Conservation (phyloP, 805 yeast genomes). For the Spathaspora arborariae region DNA sequence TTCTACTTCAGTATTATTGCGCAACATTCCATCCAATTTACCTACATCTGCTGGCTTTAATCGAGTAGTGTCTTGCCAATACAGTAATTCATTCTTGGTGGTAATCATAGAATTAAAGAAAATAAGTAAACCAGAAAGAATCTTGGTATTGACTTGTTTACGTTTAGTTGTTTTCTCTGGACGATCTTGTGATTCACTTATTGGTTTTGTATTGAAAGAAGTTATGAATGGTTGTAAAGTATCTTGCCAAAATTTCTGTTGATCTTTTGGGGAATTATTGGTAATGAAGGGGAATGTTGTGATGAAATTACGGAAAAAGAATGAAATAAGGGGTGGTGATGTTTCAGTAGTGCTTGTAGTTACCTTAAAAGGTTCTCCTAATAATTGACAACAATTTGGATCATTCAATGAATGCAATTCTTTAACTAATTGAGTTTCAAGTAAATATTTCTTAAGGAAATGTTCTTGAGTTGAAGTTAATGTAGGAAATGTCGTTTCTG, state of each 20-base stretch:
- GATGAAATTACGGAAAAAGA: constrained; percentile 59
- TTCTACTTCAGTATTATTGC: constrained; percentile 13
- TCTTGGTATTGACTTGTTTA: constrained; percentile 54
- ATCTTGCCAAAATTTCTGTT: constrained; percentile 63
- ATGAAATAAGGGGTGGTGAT: constrained; percentile 65
- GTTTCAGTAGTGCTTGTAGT: background rate
- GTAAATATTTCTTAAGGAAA: constrained; percentile 76
- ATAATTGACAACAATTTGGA: constrained; percentile 56
- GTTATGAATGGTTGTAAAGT: constrained; percentile 82
- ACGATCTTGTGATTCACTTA: constrained; percentile 72
- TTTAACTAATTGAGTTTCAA: constrained; percentile 54
- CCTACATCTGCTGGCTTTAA: constrained; percentile 35
- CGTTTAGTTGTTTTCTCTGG: constrained; percentile 64
- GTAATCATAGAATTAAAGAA: constrained; percentile 74
- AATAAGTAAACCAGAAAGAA: constrained; percentile 60
- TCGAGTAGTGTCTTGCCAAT: constrained; percentile 31
- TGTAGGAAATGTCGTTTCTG: background rate
- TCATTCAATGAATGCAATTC: constrained; percentile 63
- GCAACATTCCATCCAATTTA: constrained; percentile 23
- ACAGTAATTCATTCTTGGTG: constrained; percentile 52
- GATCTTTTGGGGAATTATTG: constrained; percentile 42
- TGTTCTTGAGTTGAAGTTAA: constrained; percentile 74
- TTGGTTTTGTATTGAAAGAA: constrained; percentile 65
- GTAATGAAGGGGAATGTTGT: constrained; percentile 74
- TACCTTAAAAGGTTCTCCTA: constrained; percentile 73